Evolutionary conservation across 495 filamentous ascomycete species (phyloP), one percentile per base, ranked within the genome.

Genomic region (Neurospora sp.): DNA sequence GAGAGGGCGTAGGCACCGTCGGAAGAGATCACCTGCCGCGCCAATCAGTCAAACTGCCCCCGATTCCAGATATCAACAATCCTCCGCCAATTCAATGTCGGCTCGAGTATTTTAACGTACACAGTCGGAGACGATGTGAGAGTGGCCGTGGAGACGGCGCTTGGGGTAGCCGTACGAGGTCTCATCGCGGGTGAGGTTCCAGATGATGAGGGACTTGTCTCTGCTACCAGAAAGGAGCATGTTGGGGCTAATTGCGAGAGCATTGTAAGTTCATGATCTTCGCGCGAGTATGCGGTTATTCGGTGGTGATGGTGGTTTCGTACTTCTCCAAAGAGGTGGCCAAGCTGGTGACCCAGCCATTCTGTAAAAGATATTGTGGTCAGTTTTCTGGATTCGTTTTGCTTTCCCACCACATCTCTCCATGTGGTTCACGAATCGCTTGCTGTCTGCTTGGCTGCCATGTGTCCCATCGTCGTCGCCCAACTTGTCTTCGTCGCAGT

Each of bases 71-170:
- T 62, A 62, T 79, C 75, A 73, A 73, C 70, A 71, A 70, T 46
- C 37, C 70, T 71, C 72, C 38, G 9, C 31, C 39, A 41, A 10
- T 44, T 39, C 37, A 62, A 39, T 10, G 27, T 72, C 71, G 71
- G 10, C 38, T 49, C 42, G 23, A 44, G 37, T 72, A 73, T 75
- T 72, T 75, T 72, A 78, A 88, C 93, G 80, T 96, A 98, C 96
- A 87, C 96, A 99, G 91, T 99, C 96, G 83, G 96, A 99, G 84
- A 99, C 96, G 85, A 99, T 98, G 91, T 99, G 96, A 77, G 93
- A 97, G 90, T 99, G 96, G 82, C 96, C 96, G 87, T 97, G 91
- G 74, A 99, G 93, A 81, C 92, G 93, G 85, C 96, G 92, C 90
- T 98, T 98, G 82, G 96, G 96, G 90, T 97, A 97, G 79, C 96